Evolutionary conservation across 169 alveolate species (phyloP).

Genomic region (Theileria parva): DNA sequence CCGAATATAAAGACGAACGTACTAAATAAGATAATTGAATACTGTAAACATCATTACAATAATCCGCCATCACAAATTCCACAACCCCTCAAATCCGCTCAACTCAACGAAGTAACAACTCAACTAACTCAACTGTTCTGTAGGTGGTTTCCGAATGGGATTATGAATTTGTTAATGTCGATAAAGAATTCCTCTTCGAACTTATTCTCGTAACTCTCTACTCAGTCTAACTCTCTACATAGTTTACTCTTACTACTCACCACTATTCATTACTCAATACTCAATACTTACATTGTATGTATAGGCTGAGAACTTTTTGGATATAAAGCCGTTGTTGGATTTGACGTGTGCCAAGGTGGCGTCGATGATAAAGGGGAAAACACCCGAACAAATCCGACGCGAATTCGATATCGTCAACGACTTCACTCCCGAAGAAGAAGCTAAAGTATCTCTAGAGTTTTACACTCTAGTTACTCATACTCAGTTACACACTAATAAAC

Average conservation of each 20-base stretch:
- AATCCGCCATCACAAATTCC: slow-evolving; percentile 92
- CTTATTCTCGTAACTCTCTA: slow-evolving; percentile 78
- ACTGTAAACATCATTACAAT: slow-evolving; percentile 87
- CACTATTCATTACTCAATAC: neutral
- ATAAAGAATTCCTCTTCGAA: slow-evolving; percentile 89
- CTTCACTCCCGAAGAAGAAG: slow-evolving; percentile 95
- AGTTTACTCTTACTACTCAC: neutral
- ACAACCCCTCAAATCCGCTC: slow-evolving; percentile 88
- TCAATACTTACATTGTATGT: neutral
- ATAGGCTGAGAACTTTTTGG: slow-evolving; percentile 92
- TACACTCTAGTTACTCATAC: neutral
- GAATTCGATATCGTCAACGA: slow-evolving; percentile 92
- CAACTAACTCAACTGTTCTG: neutral
- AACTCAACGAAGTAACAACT: slow-evolving; percentile 76
- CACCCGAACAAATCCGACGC: slow-evolving; percentile 91
- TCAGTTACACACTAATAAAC: neutral
- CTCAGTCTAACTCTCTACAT: neutral
- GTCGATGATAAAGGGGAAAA: slow-evolving; percentile 91
- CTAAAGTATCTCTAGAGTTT: slow-evolving; percentile 52
- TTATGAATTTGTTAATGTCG: slow-evolving; percentile 89
- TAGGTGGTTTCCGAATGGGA: slow-evolving; percentile 90
- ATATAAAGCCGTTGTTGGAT: slow-evolving; percentile 90
- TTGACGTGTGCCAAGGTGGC: slow-evolving; percentile 93
- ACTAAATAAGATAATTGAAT: slow-evolving; percentile 88
- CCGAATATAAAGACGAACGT: slow-evolving; percentile 87